Evolutionary conservation across 345 rosid genomes (phyloP).

Genomic region (Eutrema heterophyllum): DNA sequence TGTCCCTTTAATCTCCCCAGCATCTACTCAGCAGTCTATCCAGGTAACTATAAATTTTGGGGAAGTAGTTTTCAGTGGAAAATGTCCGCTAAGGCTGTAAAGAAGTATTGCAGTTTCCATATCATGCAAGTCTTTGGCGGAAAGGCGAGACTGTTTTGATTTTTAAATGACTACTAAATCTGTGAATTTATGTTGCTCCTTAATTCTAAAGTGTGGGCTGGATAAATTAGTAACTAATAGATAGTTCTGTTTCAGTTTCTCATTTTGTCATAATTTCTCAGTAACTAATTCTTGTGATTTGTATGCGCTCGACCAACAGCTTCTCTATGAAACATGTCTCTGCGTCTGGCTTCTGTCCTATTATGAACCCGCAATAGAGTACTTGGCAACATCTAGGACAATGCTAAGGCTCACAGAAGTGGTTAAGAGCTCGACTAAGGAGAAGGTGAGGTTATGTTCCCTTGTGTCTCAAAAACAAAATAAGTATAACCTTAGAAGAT

Average conservation of each 20-base stretch:
- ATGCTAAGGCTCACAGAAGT: slow-evolving; percentile 76
- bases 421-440: slow-evolving; percentile 85
- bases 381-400: slow-evolving; percentile 79
- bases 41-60: slow-evolving; percentile 48
- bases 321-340: slow-evolving; percentile 92
- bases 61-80: neutral
- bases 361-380: slow-evolving; percentile 88
- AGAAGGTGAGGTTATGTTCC: slow-evolving; percentile 55
- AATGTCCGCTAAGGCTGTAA: neutral
- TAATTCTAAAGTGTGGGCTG: neutral
- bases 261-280: neutral
- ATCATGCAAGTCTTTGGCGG: neutral
- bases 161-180: neutral
- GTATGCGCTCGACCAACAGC: slow-evolving; percentile 42
- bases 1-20: slow-evolving; percentile 83
- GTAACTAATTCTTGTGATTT: slow-evolving; percentile 12
- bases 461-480: neutral
- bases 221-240: neutral
- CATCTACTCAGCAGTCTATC: slow-evolving; percentile 92
- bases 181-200: neutral
- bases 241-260: slow-evolving; percentile 2
- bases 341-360: slow-evolving; percentile 92
- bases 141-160: neutral
- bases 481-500: no score
- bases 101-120: neutral